Conservation (phyloP, 192 early-diverging fungal genomes). For the Mycoemilia scoparia region DNA sequence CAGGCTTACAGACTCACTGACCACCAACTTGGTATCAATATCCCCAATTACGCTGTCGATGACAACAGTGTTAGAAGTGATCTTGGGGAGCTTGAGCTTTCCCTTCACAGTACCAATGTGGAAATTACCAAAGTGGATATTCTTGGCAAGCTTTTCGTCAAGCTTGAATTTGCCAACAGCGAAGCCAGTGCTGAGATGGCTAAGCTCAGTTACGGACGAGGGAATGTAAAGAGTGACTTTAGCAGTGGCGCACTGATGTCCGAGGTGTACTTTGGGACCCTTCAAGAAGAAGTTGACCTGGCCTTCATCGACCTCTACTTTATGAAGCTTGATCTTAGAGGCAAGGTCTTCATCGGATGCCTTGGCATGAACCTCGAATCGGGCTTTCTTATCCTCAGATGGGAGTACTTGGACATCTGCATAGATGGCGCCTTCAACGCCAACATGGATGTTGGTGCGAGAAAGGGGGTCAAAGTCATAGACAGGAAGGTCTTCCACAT, state of each 20-base stretch:
- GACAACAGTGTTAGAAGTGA: conserved; percentile 8
- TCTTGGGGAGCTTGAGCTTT: conserved; percentile 12
- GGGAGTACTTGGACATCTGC: conserved; percentile 13
- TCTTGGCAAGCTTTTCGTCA: conserved; percentile 12
- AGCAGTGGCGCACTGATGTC: conserved; percentile 19
- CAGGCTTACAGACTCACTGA: conserved; percentile 7
- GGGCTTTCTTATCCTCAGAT: conserved; percentile 11
- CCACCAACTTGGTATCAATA: conserved; percentile 14
- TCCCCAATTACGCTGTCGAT: conserved; percentile 20
- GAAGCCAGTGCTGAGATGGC: conserved; percentile 11
- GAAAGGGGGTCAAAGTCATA: conserved; percentile 11
- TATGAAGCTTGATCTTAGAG: conserved; percentile 12
- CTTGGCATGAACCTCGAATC: conserved; percentile 11
- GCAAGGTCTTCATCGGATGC: conserved; percentile 20
- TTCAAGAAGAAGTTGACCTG: conserved; percentile 11
- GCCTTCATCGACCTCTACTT: conserved; percentile 13
- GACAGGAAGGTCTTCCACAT: conserved; percentile 11
- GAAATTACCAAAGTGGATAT: conserved; percentile 18
- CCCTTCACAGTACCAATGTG: conserved; percentile 14
- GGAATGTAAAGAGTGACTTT: conserved; percentile 16
- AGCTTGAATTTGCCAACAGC: conserved; percentile 21
- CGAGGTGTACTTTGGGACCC: conserved; percentile 21
- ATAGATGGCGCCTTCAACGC: conserved; percentile 16
- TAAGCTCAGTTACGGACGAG: conserved; percentile 6
- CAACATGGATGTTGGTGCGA: conserved; percentile 14